Conservation (phyloP, 208 protist genomes). For the Porcisia hertigi region DNA sequence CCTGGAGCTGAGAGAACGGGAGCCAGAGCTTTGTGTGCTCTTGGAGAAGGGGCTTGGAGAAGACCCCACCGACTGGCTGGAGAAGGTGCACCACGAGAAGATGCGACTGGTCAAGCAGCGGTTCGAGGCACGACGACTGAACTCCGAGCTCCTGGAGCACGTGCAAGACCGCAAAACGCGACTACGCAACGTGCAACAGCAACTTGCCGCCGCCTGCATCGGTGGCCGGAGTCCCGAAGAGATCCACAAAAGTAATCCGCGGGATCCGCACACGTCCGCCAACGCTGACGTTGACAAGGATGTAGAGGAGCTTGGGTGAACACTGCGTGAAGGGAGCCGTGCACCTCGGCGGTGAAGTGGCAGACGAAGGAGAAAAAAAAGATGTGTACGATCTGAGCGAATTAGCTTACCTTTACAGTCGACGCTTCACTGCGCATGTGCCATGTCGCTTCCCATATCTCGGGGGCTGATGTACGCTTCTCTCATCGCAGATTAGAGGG, state of each 20-base stretch:
- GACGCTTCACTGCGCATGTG: neutral
- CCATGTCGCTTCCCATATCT: neutral
- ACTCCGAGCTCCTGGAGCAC: conserved; percentile 60
- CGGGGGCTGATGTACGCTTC: neutral
- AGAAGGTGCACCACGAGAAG: conserved; percentile 58
- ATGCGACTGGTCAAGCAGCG: conserved; percentile 56
- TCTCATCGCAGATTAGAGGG: neutral
- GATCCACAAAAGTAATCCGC: neutral
- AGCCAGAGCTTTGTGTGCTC: conserved; percentile 60
- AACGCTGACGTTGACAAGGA: neutral
- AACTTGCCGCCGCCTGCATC: conserved; percentile 34
- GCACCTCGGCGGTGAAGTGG: neutral
- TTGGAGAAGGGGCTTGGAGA: conserved; percentile 48
- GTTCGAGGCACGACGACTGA: conserved; percentile 46
- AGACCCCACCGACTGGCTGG: conserved; percentile 43
- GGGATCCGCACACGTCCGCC: neutral
- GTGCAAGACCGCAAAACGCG: conserved; percentile 58
- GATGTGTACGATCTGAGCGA: neutral
- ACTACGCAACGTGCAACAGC: conserved; percentile 53
- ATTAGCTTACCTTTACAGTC: neutral
- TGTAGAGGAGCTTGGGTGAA: neutral
- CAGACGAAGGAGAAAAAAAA: neutral
- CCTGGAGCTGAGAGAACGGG: conserved; percentile 30
- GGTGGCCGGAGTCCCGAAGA: neutral
- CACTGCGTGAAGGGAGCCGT: neutral